Base-by-base conservation (phyloP, 2,329 filamentous ascomycete species). In the Cucurbitaria berberidis region DNA sequence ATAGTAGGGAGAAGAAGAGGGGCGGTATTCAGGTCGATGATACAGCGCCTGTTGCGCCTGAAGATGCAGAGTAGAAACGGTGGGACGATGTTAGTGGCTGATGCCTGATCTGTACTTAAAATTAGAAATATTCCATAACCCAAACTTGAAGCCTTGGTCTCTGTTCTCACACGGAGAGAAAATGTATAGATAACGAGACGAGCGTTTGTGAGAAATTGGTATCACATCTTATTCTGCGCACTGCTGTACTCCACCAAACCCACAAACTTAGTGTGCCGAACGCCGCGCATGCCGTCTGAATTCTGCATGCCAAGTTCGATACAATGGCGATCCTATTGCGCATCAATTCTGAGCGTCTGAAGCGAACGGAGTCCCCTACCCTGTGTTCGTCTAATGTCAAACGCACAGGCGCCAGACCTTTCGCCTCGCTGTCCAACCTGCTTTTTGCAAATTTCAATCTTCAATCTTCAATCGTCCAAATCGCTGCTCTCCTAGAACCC, bases 21-120 rank as follows among this genome's bases (percentile, higher is more conserved):
- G 91, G 91, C 7, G 92, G 91, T 0, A 90, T 96, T 61, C 92
- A 96, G 78, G 91, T 96, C 2, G 85, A 96, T 74, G 85, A 96
- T 72, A 89, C 83, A 22, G 79, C 88, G 8, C 91, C 91, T 1
- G 84, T 87, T 45, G 89, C 88, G 36, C 87, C 88, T 9, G 77
- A 92, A 43, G 90, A 93, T 78, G 90, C 89, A 0, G 90, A 93
- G 74, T 93, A 84, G 30, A n/a, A 35, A 1, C 11, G 5, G 9
- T 35, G 24, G 13, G 11, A 39, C 19, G 29, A 38, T 21, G 21
- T 43, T 30, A 35, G 13, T 47, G 18, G 36, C 29, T 4, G n/a
- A 22, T 13, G n/a, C n/a, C n/a, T n/a, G n/a, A 30, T 8, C 29
- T 30, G 30, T 34, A 5, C 13, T 34, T 34, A 15, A n/a, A 34